Percentiles rank a stretch among this genome's conserved stretches.
phyloP scores from a whole-genome alignment of 208 protist genomes.

The Acanthamoeba royreba region DNA sequence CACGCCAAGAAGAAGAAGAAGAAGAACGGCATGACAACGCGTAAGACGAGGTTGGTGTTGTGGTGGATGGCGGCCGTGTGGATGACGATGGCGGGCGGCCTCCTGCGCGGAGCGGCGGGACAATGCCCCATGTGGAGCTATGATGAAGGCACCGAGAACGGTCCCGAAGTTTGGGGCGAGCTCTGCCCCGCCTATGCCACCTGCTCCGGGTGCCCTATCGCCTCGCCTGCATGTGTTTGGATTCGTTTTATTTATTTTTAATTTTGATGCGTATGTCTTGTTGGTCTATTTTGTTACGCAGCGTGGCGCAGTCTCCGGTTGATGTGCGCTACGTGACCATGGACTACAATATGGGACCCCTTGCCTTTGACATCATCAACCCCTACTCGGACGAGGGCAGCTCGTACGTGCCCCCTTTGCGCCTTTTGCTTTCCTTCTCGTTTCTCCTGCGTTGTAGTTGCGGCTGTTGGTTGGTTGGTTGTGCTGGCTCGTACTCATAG shows the following conservation, averaged over 20 bases:
- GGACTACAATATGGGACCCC: constrained; percentile 39
- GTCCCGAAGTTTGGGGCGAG: constrained; percentile 15
- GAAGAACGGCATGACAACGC: background rate
- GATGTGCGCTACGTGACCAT: background rate
- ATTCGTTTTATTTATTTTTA: background rate
- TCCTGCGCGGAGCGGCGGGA: background rate
- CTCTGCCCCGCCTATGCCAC: background rate
- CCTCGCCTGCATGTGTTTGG: background rate
- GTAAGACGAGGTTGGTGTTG: background rate
- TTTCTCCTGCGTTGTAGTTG: background rate
- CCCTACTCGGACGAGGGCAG: background rate
- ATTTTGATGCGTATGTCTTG: background rate
- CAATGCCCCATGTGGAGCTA: constrained; percentile 32
- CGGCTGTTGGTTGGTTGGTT: background rate
- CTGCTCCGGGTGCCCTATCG: background rate
- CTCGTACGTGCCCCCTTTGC: background rate
- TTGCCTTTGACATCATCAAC: constrained; percentile 1
- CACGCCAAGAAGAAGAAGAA: background rate
- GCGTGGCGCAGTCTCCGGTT: background rate
- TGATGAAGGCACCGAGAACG: background rate
- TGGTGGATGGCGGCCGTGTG: background rate
- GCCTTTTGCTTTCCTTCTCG: background rate
- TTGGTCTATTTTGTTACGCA: background rate
- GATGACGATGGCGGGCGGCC: background rate
- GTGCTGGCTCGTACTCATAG: background rate